Conservation (phyloP, 768 basidiomycete species). For the Mycena vulgaris region DNA sequence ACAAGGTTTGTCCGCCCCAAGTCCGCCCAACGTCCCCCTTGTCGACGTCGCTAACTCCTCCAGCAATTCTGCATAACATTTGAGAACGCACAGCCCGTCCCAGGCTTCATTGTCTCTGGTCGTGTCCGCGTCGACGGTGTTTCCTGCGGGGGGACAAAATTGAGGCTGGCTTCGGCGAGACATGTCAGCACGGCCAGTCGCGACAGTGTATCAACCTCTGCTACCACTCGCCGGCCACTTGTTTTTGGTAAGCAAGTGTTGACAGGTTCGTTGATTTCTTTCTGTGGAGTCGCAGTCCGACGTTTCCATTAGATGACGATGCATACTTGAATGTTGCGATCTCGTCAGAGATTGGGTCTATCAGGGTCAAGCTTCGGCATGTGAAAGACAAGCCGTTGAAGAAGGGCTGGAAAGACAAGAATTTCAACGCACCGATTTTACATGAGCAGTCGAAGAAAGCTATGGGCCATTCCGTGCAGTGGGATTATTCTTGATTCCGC, state of each 20-base stretch:
- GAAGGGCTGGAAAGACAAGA: neutral
- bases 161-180: neutral
- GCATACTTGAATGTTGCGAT: slow-evolving; percentile 12
- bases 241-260: slow-evolving; percentile 20
- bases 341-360: slow-evolving; percentile 21
- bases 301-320: slow-evolving; percentile 16
- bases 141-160: neutral
- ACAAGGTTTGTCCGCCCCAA: slow-evolving; percentile 3
- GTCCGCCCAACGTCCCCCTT: no score
- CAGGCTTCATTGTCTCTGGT: no score
- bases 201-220: slow-evolving; percentile 14
- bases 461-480: slow-evolving; percentile 31
- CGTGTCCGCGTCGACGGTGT: slow-evolving; percentile 18
- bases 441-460: slow-evolving; percentile 34
- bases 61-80: no score
- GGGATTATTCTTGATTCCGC: neutral
- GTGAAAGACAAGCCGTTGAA: neutral
- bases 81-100: no score
- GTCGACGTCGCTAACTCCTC: neutral
- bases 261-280: slow-evolving; percentile 12
- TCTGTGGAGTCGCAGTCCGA: neutral
- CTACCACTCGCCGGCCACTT: neutral
- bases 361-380: neutral
- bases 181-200: neutral
- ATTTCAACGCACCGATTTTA: slow-evolving; percentile 5